Evolutionary conservation across 768 basidiomycete species (phyloP).

Genomic region (Rhodotorula taiwanensis): DNA sequence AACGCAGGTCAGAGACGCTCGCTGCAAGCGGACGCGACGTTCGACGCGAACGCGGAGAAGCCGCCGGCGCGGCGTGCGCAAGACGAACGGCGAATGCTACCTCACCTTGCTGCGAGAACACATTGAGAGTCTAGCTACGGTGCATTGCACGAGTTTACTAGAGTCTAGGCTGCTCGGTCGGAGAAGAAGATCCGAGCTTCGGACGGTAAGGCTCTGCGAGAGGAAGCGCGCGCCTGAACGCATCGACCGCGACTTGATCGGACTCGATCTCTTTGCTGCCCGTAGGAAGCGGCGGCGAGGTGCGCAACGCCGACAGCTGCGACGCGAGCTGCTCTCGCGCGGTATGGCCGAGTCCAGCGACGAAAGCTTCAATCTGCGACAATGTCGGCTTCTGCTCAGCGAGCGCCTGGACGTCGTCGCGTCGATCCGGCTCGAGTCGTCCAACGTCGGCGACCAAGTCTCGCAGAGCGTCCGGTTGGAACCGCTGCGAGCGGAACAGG

Average conservation of each 20-base stretch:
- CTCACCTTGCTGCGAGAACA: too few relatives aligned
- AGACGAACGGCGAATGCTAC: too few relatives aligned
- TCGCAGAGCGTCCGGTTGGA: constrained; percentile 38
- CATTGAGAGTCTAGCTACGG: too few relatives aligned
- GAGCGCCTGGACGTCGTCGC: background rate
- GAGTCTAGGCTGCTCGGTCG: too few relatives aligned
- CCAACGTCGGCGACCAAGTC: background rate
- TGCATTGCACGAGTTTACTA: too few relatives aligned
- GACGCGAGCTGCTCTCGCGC: background rate
- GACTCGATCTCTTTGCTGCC: background rate
- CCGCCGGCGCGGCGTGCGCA: too few relatives aligned
- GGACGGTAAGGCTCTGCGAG: background rate
- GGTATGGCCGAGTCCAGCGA: background rate
- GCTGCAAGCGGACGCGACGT: too few relatives aligned
- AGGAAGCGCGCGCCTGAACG: background rate
- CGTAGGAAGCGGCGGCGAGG: background rate
- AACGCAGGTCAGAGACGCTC: too few relatives aligned
- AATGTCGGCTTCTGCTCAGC: background rate
- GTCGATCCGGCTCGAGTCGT: background rate
- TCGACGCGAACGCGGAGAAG: too few relatives aligned
- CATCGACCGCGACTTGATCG: background rate
- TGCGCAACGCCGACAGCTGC: background rate
- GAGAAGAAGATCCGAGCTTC: too few relatives aligned
- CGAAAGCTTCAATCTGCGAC: background rate
- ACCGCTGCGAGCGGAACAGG: constrained; percentile 66